Percentiles rank a stretch among this genome's conserved stretches.
These are phyloP conservation scores for Fusarium poae DNA, from an alignment of 2,329 filamentous ascomycete genomes.

Conservation along the genomic window DNA sequence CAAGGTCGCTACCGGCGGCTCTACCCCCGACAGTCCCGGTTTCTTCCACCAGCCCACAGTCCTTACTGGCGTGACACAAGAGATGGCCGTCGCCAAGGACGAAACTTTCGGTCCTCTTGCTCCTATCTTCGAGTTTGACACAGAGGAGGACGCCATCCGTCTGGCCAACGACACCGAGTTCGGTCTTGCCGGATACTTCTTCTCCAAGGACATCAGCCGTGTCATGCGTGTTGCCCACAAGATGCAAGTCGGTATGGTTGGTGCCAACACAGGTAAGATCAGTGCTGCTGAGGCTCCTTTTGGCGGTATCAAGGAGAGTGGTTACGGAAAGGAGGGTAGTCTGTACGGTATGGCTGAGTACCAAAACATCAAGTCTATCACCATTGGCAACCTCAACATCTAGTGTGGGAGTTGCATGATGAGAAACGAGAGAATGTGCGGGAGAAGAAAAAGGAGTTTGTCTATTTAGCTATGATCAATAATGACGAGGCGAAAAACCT, in stretches of 20 bases:
- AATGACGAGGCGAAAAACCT: conserved; percentile 43
- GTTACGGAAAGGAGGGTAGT: conserved; percentile 56
- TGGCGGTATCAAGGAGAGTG: conserved; percentile 55
- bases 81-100: conserved; percentile 50
- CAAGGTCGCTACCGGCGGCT: conserved; percentile 66
- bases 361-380: conserved; percentile 62
- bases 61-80: conserved; percentile 64
- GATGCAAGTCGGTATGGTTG: conserved; percentile 76
- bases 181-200: conserved; percentile 55
- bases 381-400: conserved; percentile 48
- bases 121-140: conserved; percentile 51
- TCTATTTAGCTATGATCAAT: conserved; percentile 44
- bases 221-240: conserved; percentile 62
- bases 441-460: conserved; percentile 12
- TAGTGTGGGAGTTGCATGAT: conserved; percentile 18
- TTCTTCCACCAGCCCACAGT: conserved; percentile 80
- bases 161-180: conserved; percentile 58
- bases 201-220: conserved; percentile 53
- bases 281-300: conserved; percentile 54
- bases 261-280: conserved; percentile 59
- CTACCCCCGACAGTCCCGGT: conserved; percentile 74
- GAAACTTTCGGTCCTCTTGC: conserved; percentile 53
- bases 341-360: conserved; percentile 62
- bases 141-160: conserved; percentile 55
- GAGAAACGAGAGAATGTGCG: conserved; percentile 1